These are phyloP conservation scores for Entomortierella lignicola DNA, from an alignment of 192 early-diverging fungal species.

Conservation along the genomic window DNA sequence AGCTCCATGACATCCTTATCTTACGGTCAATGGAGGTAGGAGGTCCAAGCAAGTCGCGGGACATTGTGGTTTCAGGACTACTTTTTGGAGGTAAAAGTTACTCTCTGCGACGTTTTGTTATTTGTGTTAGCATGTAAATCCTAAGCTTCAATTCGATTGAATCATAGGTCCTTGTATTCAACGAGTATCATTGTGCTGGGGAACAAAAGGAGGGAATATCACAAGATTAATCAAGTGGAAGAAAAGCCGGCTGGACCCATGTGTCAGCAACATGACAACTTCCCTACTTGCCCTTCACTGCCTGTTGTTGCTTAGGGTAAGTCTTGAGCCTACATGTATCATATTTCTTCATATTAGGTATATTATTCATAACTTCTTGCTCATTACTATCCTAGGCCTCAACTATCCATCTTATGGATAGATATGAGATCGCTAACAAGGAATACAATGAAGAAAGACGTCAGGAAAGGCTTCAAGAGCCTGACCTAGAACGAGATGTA, in stretches of 20 bases:
- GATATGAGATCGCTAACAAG: background rate
- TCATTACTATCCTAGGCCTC: conserved; percentile 4
- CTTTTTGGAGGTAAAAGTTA: conserved; percentile 6
- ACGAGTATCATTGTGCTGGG: background rate
- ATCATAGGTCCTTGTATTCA: conserved; percentile 4
- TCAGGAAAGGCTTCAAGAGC: background rate
- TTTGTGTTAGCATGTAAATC: background rate
- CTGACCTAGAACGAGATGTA: background rate
- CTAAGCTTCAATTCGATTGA: background rate
- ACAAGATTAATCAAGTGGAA: background rate
- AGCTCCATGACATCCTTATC: conserved; percentile 9
- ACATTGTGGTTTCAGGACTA: conserved; percentile 7
- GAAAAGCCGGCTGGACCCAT: background rate
- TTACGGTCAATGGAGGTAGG: conserved; percentile 15
- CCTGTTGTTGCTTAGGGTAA: background rate
- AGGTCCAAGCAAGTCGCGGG: conserved; percentile 5
- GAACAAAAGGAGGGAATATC: conserved; percentile 5
- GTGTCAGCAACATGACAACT: background rate
- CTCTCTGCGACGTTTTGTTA: background rate
- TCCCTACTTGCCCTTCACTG: background rate
- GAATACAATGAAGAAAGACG: background rate
- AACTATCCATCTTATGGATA: background rate
- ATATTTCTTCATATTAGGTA: background rate
- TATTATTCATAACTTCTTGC: background rate
- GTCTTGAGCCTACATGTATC: background rate